Percentiles rank a stretch among this genome's conserved stretches.
phyloP scores from a whole-genome alignment of 306 rosid genomes.

The Alnus rubra region DNA sequence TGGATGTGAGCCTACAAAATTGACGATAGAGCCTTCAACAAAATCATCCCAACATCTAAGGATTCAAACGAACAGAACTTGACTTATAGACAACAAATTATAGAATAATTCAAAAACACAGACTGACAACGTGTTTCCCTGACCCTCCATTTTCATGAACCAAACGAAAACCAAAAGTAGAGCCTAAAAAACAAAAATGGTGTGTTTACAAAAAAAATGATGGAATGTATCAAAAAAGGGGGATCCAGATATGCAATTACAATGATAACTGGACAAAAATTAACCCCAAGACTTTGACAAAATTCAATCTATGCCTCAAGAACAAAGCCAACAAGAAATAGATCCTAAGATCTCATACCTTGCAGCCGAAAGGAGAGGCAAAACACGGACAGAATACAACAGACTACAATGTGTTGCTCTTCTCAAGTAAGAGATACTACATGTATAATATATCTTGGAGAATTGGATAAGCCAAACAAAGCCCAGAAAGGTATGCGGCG shows the following conservation, averaged over 20 bases:
- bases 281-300: background rate
- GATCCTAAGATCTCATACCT: background rate
- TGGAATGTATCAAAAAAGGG: slow-evolving; percentile 33
- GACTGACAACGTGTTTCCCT: background rate
- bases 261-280: background rate
- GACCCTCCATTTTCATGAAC: background rate
- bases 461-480: background rate
- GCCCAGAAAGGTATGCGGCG: no score
- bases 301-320: slow-evolving; percentile 7
- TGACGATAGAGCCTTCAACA: no score
- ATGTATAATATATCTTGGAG: background rate
- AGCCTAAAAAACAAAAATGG: background rate
- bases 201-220: background rate
- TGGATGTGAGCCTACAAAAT: no score
- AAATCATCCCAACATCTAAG: no score
- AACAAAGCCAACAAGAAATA: slow-evolving; percentile 10
- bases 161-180: background rate
- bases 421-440: background rate
- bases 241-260: background rate
- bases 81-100: no score
- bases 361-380: slow-evolving; percentile 19
- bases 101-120: no score
- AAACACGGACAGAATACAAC: background rate
- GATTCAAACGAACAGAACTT: no score
- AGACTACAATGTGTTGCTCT: no score